Evolutionary conservation across 1,284 basidiomycete genomes (phyloP).

Genomic region (Ganoderma meredithae): DNA sequence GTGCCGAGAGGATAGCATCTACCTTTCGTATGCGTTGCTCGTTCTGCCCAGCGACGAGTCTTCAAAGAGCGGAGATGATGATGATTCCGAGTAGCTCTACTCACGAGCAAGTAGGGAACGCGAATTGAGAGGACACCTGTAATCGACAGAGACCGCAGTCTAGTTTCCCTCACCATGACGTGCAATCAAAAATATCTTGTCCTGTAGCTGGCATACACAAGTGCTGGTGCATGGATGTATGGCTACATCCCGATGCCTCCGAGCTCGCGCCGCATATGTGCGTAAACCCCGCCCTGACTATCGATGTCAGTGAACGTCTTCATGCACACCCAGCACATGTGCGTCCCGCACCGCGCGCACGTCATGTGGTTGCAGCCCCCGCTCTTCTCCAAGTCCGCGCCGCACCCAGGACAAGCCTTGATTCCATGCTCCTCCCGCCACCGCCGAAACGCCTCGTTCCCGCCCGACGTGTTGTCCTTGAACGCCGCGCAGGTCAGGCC

Average conservation of each 20-base stretch:
- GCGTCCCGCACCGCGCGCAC: slow-evolving; percentile 28
- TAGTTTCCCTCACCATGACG: not conserved
- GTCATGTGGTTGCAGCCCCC: slow-evolving; percentile 37
- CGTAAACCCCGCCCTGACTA: slow-evolving; percentile 28
- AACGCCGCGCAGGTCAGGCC: slow-evolving; percentile 41
- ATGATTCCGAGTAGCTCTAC: not conserved
- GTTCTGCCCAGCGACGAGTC: not conserved
- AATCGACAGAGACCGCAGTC: not conserved
- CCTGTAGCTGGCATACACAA: not conserved
- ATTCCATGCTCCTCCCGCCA: slow-evolving; percentile 43
- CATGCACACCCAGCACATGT: slow-evolving; percentile 37
- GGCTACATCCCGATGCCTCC: slow-evolving; percentile 21
- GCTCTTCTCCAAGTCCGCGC: slow-evolving; percentile 43
- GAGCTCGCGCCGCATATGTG: slow-evolving; percentile 31
- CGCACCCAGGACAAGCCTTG: slow-evolving; percentile 46
- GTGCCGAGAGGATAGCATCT: slow-evolving; percentile 39
- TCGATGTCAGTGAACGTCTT: slow-evolving; percentile 28
- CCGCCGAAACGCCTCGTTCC: slow-evolving; percentile 34
- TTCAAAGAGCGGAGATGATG: not conserved
- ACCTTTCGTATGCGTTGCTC: slow-evolving; percentile 39
- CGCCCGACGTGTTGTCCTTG: slow-evolving; percentile 34
- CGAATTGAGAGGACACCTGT: not conserved
- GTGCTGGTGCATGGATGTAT: not conserved
- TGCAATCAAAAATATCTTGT: not conserved
- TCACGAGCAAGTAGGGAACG: not conserved